phyloP scores from a whole-genome alignment of 2,329 filamentous ascomycete species.

The Arthroderma sp. region DNA sequence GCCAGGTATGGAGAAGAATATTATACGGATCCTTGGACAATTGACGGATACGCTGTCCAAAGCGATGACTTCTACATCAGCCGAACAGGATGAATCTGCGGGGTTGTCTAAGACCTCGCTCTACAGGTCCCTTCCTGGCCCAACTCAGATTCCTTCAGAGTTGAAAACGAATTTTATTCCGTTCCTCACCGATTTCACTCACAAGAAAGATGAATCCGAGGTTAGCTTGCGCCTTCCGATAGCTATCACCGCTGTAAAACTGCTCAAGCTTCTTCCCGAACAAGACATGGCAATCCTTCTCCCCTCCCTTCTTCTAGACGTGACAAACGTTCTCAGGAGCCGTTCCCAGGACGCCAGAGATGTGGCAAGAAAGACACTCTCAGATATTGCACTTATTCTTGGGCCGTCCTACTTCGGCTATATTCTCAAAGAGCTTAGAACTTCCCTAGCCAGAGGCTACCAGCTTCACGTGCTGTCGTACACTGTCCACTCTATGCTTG shows the following conservation, averaged over 20 bases:
- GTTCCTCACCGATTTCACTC: constrained; percentile 67
- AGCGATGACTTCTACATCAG: constrained; percentile 31
- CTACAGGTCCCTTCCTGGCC: constrained; percentile 51
- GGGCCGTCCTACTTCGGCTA: constrained; percentile 79
- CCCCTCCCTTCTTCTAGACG: constrained; percentile 74
- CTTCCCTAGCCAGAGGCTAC: constrained; percentile 71
- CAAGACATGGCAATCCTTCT: constrained; percentile 61
- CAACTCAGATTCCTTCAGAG: constrained; percentile 56
- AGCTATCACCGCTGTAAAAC: constrained; percentile 75
- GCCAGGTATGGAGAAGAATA: constrained; percentile 70
- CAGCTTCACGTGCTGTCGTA: constrained; percentile 92
- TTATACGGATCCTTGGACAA: constrained; percentile 68
- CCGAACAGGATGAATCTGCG: constrained; percentile 9
- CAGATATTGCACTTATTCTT: constrained; percentile 67
- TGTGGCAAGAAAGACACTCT: constrained; percentile 75
- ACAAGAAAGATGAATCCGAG: constrained; percentile 87
- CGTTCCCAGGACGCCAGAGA: constrained; percentile 80
- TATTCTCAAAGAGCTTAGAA: constrained; percentile 78
- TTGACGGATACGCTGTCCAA: constrained; percentile 62
- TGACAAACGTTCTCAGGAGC: constrained; percentile 84
- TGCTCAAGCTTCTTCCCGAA: constrained; percentile 66
- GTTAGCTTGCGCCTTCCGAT: constrained; percentile 88
- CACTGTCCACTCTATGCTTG: constrained; percentile 82
- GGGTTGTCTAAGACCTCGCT: constrained; percentile 32
- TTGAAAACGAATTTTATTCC: constrained; percentile 65